These are phyloP conservation scores for Bacidia gigantensis DNA, from an alignment of 495 filamentous ascomycete species.

Conservation along the genomic window DNA sequence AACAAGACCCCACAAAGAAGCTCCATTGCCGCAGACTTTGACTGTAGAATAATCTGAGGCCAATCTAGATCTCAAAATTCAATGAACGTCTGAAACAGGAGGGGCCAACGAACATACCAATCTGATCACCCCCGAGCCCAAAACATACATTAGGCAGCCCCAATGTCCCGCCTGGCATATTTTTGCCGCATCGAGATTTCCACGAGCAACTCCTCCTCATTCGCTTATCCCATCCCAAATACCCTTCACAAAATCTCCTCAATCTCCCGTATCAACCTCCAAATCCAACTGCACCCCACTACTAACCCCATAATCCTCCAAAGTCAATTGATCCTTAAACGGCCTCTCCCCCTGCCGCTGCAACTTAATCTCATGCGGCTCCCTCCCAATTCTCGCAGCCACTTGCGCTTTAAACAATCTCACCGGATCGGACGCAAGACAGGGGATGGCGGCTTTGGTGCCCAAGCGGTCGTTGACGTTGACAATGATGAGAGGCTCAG, in stretches of 20 bases:
- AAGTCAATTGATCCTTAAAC: slow-evolving; percentile 75
- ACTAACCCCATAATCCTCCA: slow-evolving; percentile 81
- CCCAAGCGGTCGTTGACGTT: slow-evolving; percentile 85
- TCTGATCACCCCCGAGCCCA: too few relatives aligned
- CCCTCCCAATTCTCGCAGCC: slow-evolving; percentile 69
- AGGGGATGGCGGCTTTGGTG: slow-evolving; percentile 81
- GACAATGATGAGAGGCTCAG: slow-evolving; percentile 80
- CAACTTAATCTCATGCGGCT: slow-evolving; percentile 79
- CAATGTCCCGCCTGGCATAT: too few relatives aligned
- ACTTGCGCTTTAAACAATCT: slow-evolving; percentile 79
- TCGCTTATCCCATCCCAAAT: too few relatives aligned
- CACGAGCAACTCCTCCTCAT: too few relatives aligned
- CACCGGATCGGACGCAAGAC: slow-evolving; percentile 66
- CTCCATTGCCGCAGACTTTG: too few relatives aligned
- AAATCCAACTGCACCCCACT: slow-evolving; percentile 84
- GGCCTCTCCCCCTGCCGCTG: slow-evolving; percentile 85
- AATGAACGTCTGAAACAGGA: too few relatives aligned
- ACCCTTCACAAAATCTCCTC: not conserved
- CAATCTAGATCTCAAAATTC: too few relatives aligned
- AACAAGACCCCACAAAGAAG: too few relatives aligned
- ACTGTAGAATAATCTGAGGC: too few relatives aligned
- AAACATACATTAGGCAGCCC: too few relatives aligned
- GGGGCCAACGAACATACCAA: too few relatives aligned
- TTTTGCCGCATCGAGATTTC: too few relatives aligned
- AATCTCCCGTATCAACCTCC: slow-evolving; percentile 68